phyloP scores from a whole-genome alignment of 2,329 filamentous ascomycete species.

The Neurospora sp. region DNA sequence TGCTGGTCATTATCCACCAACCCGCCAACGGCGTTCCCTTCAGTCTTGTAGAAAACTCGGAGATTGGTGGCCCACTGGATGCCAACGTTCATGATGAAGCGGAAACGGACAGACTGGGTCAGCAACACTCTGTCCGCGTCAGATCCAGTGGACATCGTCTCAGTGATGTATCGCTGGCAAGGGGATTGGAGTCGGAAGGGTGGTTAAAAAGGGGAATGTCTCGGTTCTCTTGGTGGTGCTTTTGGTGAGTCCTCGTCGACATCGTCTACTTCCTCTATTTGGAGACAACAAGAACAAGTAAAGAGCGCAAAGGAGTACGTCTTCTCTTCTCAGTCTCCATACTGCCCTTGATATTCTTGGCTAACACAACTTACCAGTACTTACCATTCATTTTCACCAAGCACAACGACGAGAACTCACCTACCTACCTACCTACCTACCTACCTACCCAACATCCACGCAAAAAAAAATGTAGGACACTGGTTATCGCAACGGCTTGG shows the following conservation, averaged over 20 bases:
- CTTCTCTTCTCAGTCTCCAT: not conserved
- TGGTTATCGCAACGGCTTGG: too few species aligned
- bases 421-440: too few species aligned
- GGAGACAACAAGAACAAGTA: not conserved
- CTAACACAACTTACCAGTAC: not conserved
- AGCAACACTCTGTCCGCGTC: not conserved
- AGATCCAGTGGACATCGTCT: not conserved
- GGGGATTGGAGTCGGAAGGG: not conserved
- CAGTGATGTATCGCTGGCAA: not conserved
- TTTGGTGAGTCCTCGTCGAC: not conserved
- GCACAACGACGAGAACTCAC: too few species aligned
- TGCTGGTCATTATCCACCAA: not conserved
- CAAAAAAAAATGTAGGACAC: too few species aligned
- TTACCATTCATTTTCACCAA: not conserved
- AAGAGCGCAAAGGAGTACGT: not conserved
- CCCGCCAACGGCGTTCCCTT: not conserved
- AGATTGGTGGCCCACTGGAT: not conserved
- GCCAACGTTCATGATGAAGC: not conserved
- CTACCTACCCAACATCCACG: too few species aligned
- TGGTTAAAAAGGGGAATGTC: not conserved
- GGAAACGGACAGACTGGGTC: not conserved
- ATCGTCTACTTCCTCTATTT: not conserved
- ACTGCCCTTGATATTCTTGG: too few species aligned
- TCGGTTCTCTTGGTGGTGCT: not conserved
- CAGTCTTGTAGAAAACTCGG: not conserved